Base-by-base conservation (phyloP, 495 filamentous ascomycete species). In the Aspergillus ostianus region DNA sequence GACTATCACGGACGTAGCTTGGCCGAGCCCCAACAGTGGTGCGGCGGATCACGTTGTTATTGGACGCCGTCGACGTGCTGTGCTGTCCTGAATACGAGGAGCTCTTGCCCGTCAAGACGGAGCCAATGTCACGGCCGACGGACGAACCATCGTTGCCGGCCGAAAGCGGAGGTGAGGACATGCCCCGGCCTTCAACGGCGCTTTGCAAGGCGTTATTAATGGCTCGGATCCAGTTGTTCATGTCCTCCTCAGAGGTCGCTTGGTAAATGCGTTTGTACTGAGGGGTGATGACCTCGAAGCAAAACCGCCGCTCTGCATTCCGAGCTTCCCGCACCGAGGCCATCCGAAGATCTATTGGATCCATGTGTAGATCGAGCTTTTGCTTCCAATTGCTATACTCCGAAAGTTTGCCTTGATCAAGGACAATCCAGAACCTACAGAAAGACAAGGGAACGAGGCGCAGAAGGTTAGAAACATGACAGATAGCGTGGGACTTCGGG, bases 341-440 rank as follows among this genome's bases (percentile, higher is more conserved):
- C 84, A 98, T 92, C 27, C 93, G 89, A 46, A 99, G 80, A 72
- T 99, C 95, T 60, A 99, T 99, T 3, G 94, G 94, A 8, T 99
- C 94, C 86, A 96, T 98, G 70, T 99, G 94, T 36, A 97, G 80
- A 71, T 97, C 95, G 50, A 98, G 83, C 72, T 87, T 90, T 69
- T 98, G 90, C 74, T 99, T 99, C 94, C 94, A 99, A 73, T 99
- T 98, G 68, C 92, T 95, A 73, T 99, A 98, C 67, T 99, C 94
- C 1, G 94, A 96, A 29, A 99, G 77, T 70, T 93, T 95, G 4
- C 94, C 94, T 73, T 94, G 92, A 69, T 98, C 94, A 17, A 98
- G 82, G 2, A 98, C 95, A 62, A 99, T 93, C 94, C 94, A 99
- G 71, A 96, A 98, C 67, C 93, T 97, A 61, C 10, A 44, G 57